phyloP scores from a whole-genome alignment of 208 protist genomes.

The Porcisia deanei region DNA sequence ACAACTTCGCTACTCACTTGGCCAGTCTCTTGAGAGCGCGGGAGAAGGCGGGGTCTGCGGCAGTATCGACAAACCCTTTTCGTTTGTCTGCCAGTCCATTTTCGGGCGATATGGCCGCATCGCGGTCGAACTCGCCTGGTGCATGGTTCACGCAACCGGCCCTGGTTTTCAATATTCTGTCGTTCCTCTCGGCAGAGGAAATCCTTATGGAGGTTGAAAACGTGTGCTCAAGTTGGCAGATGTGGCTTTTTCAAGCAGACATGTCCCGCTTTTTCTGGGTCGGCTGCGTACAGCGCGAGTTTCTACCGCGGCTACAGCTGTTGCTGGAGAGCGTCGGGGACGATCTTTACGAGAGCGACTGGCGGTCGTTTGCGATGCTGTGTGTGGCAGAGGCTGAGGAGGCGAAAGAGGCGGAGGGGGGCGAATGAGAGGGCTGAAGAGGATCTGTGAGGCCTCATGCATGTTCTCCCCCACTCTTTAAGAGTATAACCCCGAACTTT shows the following conservation, averaged over 20 bases:
- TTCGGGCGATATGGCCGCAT: too few species aligned
- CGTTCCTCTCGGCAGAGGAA: conserved; percentile 59
- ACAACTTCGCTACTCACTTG: conserved; percentile 51
- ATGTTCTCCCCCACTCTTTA: too few species aligned
- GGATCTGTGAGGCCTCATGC: too few species aligned
- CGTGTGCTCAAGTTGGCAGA: conserved; percentile 64
- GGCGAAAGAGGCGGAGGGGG: conserved; percentile 7
- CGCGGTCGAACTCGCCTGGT: neutral
- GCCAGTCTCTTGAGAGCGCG: conserved; percentile 22
- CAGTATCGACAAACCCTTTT: neutral
- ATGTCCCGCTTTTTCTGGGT: conserved; percentile 72
- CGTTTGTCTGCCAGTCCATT: neutral
- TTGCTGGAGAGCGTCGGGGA: conserved; percentile 41
- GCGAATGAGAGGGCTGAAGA: neutral
- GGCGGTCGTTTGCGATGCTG: conserved; percentile 76
- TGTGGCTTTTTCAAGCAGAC: conserved; percentile 51
- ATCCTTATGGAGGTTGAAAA: conserved; percentile 57
- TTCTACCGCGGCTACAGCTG: conserved; percentile 38
- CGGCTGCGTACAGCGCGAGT: conserved; percentile 76
- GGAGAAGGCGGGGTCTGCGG: conserved; percentile 2
- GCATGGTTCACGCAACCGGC: conserved; percentile 27
- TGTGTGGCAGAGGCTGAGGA: conserved; percentile 46
- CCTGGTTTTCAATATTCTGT: conserved; percentile 62
- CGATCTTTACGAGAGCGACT: conserved; percentile 59
- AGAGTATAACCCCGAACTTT: too few species aligned